Base-by-base conservation (phyloP, 2,329 filamentous ascomycete species). In the Triangularia verruculosa region DNA sequence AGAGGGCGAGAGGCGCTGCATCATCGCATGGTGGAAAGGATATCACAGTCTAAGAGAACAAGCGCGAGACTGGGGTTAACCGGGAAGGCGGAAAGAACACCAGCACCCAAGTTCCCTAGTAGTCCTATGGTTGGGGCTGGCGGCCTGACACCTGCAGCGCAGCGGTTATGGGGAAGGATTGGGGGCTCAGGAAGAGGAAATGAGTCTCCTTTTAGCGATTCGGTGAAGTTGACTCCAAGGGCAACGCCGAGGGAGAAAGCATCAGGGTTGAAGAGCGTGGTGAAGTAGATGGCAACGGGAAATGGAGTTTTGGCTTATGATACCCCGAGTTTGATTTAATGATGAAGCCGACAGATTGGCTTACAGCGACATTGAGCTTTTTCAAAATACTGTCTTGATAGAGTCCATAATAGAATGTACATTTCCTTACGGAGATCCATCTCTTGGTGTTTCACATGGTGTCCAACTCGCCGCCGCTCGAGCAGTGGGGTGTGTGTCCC, bases 21-120 rank as follows among this genome's bases (percentile, higher is more conserved):
- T 74, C 87, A 94, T 71, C 86, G 88, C 34, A 92, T 97, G 83
- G 93, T 97, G 2, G 93, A 97, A 66, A 86, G 86, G 59, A 91
- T 91, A 22, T 86, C 90, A 12, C 86, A 87, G 70, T 89, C 84
- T 2, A 93, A 93, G 74, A 85, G 89, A 57, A 82, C 83, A 25
- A 82, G 85, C 4, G 82, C 83, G 7, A 83, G 82, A 61, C 78
- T 83, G 17, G 87, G 86, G 24, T 81, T 86, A 66, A 86, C 82
- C 3, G 87, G 83, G 13, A 89, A 82, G 69, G 80, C 78, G 12
- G 82, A 85, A 30, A 77, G 78, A 63, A 87, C 85, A 2, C 87
- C 88, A 0, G 83, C 88, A n/a, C 89, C 91, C 8, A 86, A 83
- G 69, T 91, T 91, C 66, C 86, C 88, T 1, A 90, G 87, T 68